These are phyloP conservation scores for Cinnamomum chago DNA, from an alignment of 164 flowering plant genomes.

Conservation along the genomic window DNA sequence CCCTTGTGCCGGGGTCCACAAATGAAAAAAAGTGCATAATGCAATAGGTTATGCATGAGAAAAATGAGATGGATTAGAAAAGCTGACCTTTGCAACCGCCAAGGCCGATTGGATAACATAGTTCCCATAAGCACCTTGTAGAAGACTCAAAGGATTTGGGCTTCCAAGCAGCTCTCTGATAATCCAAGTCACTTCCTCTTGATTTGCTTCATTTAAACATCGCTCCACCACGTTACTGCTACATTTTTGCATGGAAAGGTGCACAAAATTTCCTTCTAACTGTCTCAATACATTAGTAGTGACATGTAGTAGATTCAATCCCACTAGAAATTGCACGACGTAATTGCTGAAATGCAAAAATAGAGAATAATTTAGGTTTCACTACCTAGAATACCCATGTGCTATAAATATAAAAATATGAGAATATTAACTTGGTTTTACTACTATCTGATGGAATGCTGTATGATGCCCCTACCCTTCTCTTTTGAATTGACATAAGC, in stretches of 20 bases:
- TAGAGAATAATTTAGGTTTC: background rate
- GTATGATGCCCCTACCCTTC: no score
- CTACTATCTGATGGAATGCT: background rate
- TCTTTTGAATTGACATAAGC: no score
- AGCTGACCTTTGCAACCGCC: constrained; percentile 24
- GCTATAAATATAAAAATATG: no score
- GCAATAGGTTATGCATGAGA: background rate
- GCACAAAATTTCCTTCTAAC: constrained; percentile 29
- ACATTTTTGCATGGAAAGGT: constrained; percentile 35
- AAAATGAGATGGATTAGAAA: background rate
- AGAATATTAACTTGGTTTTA: no score
- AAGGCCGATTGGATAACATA: constrained; percentile 39
- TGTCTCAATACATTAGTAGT: constrained; percentile 8
- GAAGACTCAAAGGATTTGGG: constrained; percentile 11
- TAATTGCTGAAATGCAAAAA: constrained; percentile 39
- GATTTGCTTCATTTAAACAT: constrained; percentile 14
- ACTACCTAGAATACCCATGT: background rate
- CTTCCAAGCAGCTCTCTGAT: constrained; percentile 27
- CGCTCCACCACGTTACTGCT: constrained; percentile 50
- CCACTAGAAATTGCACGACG: constrained; percentile 48
- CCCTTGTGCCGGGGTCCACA: no score
- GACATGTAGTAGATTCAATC: background rate
- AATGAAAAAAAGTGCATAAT: no score
- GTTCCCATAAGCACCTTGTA: constrained; percentile 33
- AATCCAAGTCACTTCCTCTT: constrained; percentile 13